Conservation (phyloP, 2,329 filamentous ascomycete species). For the Sporothrix dimorphospora region DNA sequence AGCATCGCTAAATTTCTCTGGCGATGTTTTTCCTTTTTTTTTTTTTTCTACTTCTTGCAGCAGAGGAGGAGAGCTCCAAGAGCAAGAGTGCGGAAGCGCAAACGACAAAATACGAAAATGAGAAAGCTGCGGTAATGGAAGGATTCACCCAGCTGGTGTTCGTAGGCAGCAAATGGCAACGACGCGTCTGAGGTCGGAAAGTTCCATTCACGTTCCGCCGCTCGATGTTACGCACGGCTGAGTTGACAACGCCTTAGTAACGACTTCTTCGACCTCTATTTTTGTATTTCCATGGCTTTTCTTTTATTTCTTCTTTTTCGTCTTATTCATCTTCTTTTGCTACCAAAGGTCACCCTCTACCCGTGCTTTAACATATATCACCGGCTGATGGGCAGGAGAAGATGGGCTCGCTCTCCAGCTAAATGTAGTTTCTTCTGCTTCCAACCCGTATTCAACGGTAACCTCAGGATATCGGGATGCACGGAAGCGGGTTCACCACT, state of each 20-base stretch:
- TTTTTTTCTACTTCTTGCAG: too few relatives aligned
- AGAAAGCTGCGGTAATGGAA: too few relatives aligned
- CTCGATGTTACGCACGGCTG: background rate
- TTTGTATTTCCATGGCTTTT: background rate
- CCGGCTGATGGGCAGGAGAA: background rate
- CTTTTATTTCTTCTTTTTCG: background rate
- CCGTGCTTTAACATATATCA: background rate
- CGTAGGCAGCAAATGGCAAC: too few relatives aligned
- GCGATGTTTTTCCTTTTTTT: too few relatives aligned
- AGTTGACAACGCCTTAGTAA: background rate
- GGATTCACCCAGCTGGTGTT: too few relatives aligned
- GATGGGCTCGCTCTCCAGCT: background rate
- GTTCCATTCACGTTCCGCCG: background rate
- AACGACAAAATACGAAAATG: too few relatives aligned
- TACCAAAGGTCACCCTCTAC: background rate
- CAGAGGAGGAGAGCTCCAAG: too few relatives aligned
- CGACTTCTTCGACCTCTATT: background rate
- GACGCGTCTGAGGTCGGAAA: too few relatives aligned
- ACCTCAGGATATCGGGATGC: too few relatives aligned
- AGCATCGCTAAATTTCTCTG: too few relatives aligned
- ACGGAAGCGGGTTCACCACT: background rate
- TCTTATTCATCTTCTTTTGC: background rate
- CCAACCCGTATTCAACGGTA: too few relatives aligned
- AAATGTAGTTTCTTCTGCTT: background rate
- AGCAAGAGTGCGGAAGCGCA: too few relatives aligned